Base-by-base conservation (phyloP, 2,329 filamentous ascomycete genomes). In the Seiridium unicorne region DNA sequence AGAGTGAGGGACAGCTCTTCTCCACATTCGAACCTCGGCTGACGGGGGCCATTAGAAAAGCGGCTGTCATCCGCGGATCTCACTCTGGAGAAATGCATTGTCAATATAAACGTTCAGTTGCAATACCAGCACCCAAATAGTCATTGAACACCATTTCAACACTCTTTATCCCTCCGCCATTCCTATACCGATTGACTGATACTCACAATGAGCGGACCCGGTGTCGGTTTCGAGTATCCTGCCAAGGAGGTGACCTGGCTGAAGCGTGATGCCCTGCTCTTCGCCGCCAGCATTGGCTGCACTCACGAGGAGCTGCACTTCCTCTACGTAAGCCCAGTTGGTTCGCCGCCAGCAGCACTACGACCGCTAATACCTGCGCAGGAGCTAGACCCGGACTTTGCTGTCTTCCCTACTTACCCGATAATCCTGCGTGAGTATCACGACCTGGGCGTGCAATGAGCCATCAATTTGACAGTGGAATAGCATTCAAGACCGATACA, bases 301-400 rank as follows among this genome's bases (percentile, higher is more conserved):
- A 94, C 86, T 10, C 83, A 84, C n/a, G 88, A 96, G 68, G 93
- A 97, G 81, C 86, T 97, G 70, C 92, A 97, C 73, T 96, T 94
- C 73, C 88, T 97, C 77, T 97, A 93, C 70, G 92, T 95, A 82
- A 62, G 84, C 71, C 18, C 32, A 18, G 18, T 10, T 40, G 46
- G 48, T 10, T 54, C 5, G 8, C 53, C 51, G 9, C 55, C 35
- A 55, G 35, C 36, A 31, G 31, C 34, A 51, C 31, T 42, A 3
- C 38, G 59, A n/a, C 51, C 46, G 31, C 5, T 51, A 34, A 57
- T 42, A 34, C 32, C n/a, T 55, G 38, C 54, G 0, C 65, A 94
- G 91, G 93, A 97, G 78, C 85, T 96, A 57, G 89, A 97, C 73
- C 92, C 93, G 51, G 84, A 90, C 61, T 97, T 97, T 74, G 78